These are phyloP conservation scores for Sophora flavescens DNA, from an alignment of 306 rosid genomes.

Conservation along the genomic window DNA sequence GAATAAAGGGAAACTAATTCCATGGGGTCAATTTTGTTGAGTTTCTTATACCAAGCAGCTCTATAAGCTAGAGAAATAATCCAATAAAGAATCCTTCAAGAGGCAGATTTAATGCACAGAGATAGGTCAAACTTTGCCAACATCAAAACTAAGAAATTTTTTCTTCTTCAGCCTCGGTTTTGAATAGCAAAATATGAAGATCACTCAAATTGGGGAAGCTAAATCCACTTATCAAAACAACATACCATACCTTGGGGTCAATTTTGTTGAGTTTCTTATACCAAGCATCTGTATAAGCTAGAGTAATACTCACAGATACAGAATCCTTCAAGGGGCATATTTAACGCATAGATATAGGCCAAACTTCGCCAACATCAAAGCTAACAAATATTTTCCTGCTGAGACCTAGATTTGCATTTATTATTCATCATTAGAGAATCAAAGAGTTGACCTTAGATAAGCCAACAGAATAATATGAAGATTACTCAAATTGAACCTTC, in stretches of 20 bases:
- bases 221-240: conserved; percentile 2
- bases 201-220: not conserved
- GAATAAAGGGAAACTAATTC: not conserved
- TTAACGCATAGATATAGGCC: not conserved
- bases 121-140: not conserved
- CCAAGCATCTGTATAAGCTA: not conserved
- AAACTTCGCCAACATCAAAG: too few relatives aligned
- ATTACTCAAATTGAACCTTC: not conserved
- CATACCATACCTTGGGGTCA: not conserved
- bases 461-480: not conserved
- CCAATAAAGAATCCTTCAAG: not conserved
- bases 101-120: conserved; percentile 7
- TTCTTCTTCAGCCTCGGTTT: not conserved
- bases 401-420: not conserved
- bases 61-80: not conserved
- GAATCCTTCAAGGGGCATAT: conserved; percentile 10
- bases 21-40: conserved; percentile 15
- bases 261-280: conserved; percentile 23
- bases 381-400: not conserved
- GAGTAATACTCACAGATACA: not conserved
- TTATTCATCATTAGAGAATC: conserved; percentile 8
- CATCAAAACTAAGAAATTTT: conserved; percentile 3
- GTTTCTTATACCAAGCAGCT: conserved; percentile 18
- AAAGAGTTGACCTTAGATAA: conserved; percentile 11
- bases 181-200: not conserved